A percentile compares a stretch with the other conserved stretches of the same genome.
Conservation (phyloP, 192 early-diverging fungal species). For the Coemansia sp. region DNA sequence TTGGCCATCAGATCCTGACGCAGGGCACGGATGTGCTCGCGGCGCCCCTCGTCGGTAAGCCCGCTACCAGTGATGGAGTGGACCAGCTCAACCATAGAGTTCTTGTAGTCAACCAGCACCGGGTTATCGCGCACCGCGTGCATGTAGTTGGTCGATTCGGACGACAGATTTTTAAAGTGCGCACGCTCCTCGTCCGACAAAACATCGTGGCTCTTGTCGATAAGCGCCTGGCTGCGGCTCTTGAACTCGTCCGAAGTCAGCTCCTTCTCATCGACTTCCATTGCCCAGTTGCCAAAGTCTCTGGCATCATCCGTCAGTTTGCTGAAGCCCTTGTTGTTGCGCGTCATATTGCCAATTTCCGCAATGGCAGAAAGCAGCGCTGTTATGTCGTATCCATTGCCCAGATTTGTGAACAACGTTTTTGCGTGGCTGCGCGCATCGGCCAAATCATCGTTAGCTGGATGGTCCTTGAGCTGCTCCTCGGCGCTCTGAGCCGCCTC, state of each 20-base stretch:
- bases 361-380: constrained; percentile 21
- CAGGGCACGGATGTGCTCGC: constrained; percentile 34
- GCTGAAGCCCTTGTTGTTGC: constrained; percentile 32
- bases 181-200: constrained; percentile 37
- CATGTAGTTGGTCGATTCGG: constrained; percentile 28
- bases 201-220: constrained; percentile 27
- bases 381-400: constrained; percentile 39
- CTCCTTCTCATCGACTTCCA: constrained; percentile 42
- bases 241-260: constrained; percentile 46
- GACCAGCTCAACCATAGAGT: constrained; percentile 23
- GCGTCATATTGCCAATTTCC: constrained; percentile 31
- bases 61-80: constrained; percentile 30
- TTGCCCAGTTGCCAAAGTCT: constrained; percentile 41
- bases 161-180: constrained; percentile 25
- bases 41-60: constrained; percentile 27
- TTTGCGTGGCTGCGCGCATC: constrained; percentile 23
- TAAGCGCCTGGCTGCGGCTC: constrained; percentile 30
- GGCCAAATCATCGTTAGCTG: constrained; percentile 29
- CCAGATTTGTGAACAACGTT: constrained; percentile 36
- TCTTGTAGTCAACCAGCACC: constrained; percentile 36
- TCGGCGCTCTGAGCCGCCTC: constrained; percentile 8
- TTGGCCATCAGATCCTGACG: constrained; percentile 41
- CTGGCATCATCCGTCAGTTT: constrained; percentile 30
- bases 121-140: constrained; percentile 40
- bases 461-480: constrained; percentile 29